A percentile compares a stretch with the other conserved stretches of the same genome.
Conservation (phyloP, 371 early-diverging fungal genomes). For the Mortierella sp. region DNA sequence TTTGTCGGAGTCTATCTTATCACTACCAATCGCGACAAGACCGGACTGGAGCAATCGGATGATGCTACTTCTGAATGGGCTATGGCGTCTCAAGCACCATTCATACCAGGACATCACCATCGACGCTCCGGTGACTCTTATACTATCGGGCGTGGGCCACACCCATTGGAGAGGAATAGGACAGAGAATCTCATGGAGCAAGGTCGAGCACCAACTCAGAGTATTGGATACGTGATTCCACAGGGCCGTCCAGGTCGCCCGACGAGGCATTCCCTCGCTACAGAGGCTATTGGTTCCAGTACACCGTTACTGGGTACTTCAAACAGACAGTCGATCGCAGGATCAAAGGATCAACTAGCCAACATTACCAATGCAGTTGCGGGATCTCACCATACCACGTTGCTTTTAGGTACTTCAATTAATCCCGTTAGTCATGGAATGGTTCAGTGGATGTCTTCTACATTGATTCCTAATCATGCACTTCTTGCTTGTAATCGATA, state of each 20-base stretch:
- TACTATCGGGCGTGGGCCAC: slow-evolving; percentile 6
- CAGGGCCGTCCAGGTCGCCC: slow-evolving; percentile 19
- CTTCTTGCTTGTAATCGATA: slow-evolving; percentile 2
- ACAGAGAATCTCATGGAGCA: slow-evolving; percentile 35
- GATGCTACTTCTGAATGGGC: slow-evolving; percentile 27
- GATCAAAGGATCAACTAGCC: slow-evolving; percentile 27
- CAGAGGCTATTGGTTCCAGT: slow-evolving; percentile 6
- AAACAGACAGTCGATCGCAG: slow-evolving; percentile 13
- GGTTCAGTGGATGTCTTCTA: too few relatives aligned
- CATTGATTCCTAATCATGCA: not conserved
- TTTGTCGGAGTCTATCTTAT: slow-evolving; percentile 80
- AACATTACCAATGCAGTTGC: slow-evolving; percentile 37
- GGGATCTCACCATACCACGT: slow-evolving; percentile 40
- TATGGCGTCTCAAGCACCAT: slow-evolving; percentile 22
- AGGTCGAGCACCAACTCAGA: slow-evolving; percentile 12
- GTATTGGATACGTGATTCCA: slow-evolving; percentile 10
- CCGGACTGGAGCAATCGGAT: slow-evolving; percentile 4
- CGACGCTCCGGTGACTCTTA: slow-evolving; percentile 27
- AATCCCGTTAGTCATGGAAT: too few relatives aligned
- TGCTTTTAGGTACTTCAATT: slow-evolving; percentile 36
- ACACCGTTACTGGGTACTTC: slow-evolving; percentile 28
- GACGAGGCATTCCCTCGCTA: not conserved
- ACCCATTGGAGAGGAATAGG: slow-evolving; percentile 18
- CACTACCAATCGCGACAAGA: slow-evolving; percentile 64
- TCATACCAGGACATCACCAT: slow-evolving; percentile 8